Evolutionary conservation across 768 basidiomycete species (phyloP), one percentile per base, ranked within the genome.

Genomic region (Agaricus bisporus): DNA sequence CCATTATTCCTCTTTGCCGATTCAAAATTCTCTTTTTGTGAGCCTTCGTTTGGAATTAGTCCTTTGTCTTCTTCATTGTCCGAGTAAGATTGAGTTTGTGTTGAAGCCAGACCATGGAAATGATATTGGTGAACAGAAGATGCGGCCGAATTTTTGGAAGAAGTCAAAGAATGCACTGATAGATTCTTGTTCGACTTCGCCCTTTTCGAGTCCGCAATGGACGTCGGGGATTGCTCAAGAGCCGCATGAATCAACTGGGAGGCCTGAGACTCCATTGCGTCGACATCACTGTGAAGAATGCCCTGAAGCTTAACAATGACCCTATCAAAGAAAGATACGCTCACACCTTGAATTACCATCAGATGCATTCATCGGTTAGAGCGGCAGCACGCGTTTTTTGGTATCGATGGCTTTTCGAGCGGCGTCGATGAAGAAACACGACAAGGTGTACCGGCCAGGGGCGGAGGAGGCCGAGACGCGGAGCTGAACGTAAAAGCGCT

Each of bases 61-160:
- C 36, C 44, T 28, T 66, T 63, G 15, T 69, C 64, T 29, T 71
- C 70, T 4, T 70, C 68, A 28, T 65, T 68, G 8, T 65, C 32
- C 7, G 32, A 32, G 32, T 8, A 47, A 12, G 62, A 57, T 56
- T 78, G 77, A 0, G 74, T 74, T 58, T 84, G 79, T 0, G 80
- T 81, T 8, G 66, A 58, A 2, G 74, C 80, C 17, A 86, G 70
- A 2, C 81, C 84, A 59, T 81, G 77, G 56, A 81, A 74, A 61
- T 80, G 76, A 65, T 85, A 83, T 51, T 70, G 72, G 26, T 79
- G 76, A 37, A 70, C 63, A 36, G 68, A 64, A 58, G 62, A 64
- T 14, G 47, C 6, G 32, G 26, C 29, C 49, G 65, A 63, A 54
- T 60, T 58, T 35, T 68, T 64, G 46, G 74, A 63, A 56, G 69